phyloP scores from a whole-genome alignment of 805 yeast species.

The Isabelozyma gotoi region DNA sequence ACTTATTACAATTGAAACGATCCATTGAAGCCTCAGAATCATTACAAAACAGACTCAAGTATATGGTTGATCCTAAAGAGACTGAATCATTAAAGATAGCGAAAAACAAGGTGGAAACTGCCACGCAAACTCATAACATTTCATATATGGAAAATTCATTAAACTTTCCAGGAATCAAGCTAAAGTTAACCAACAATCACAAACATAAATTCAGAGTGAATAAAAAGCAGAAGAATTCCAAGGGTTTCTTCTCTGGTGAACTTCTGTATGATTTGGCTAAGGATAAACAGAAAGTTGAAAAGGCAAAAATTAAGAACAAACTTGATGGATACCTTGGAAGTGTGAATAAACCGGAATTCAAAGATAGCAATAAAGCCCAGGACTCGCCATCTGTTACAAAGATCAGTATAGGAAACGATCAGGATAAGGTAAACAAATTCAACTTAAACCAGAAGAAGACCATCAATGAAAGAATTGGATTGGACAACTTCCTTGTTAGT shows the following conservation, averaged over 20 bases:
- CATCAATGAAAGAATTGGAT: conserved; percentile 14
- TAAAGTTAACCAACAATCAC: conserved; percentile 8
- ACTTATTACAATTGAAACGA: conserved; percentile 37
- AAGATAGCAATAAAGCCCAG: neutral
- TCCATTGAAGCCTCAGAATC: conserved; percentile 36
- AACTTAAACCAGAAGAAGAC: conserved; percentile 9
- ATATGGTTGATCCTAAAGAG: conserved; percentile 42
- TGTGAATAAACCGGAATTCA: conserved; percentile 31
- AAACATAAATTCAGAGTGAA: conserved; percentile 5
- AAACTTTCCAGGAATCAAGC: conserved; percentile 15
- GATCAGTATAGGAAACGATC: conserved; percentile 1
- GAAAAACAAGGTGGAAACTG: conserved; percentile 34
- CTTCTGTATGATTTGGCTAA: conserved; percentile 30
- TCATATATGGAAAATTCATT: conserved; percentile 27
- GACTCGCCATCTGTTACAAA: neutral
- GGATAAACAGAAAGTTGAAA: conserved; percentile 11
- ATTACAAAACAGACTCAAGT: conserved; percentile 32
- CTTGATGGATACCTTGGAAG: conserved; percentile 36
- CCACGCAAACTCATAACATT: conserved; percentile 41
- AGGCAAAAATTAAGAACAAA: conserved; percentile 10
- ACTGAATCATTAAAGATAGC: conserved; percentile 19
- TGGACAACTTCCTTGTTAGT: conserved; percentile 14
- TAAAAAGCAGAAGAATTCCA: conserved; percentile 16
- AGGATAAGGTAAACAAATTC: conserved; percentile 6
- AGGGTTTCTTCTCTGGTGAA: conserved; percentile 34